Conservation (phyloP, 441 rosid genomes). For the Populus hybrid region DNA sequence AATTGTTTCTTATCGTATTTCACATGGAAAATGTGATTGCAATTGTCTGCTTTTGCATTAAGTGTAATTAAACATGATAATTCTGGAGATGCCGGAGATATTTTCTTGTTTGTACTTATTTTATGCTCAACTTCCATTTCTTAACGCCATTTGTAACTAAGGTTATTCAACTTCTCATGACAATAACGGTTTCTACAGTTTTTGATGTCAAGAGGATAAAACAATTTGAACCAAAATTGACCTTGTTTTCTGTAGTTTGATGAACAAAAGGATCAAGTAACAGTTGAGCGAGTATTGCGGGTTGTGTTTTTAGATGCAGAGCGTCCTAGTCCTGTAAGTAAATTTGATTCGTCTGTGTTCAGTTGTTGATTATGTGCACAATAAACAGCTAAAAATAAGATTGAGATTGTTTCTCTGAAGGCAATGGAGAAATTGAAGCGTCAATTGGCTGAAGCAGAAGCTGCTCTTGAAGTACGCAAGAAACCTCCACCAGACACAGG, state of each 20-base stretch:
- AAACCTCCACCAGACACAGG: constrained; percentile 50
- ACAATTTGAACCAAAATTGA: not conserved
- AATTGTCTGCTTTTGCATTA: not conserved
- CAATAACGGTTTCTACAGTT: no score
- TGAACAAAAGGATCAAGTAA: constrained; percentile 60
- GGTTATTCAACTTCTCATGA: no score
- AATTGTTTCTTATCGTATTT: not conserved
- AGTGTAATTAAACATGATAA: not conserved
- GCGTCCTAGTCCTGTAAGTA: constrained; percentile 48
- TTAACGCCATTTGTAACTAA: not conserved
- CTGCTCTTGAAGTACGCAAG: constrained; percentile 51
- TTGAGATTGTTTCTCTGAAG: constrained; percentile 23
- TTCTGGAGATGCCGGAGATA: not conserved
- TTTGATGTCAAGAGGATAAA: not conserved
- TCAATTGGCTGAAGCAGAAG: constrained; percentile 61
- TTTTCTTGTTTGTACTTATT: not conserved
- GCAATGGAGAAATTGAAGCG: constrained; percentile 56
- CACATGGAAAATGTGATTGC: not conserved
- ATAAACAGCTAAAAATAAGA: not conserved
- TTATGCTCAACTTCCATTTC: not conserved
- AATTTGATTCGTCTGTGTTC: constrained; percentile 1
- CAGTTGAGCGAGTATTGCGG: constrained; percentile 55
- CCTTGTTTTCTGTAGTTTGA: constrained; percentile 47
- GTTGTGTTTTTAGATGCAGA: constrained; percentile 64
- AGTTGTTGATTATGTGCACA: not conserved